These are phyloP conservation scores for Yarrowia osloensis DNA, from an alignment of 805 yeast genomes.

Conservation along the genomic window DNA sequence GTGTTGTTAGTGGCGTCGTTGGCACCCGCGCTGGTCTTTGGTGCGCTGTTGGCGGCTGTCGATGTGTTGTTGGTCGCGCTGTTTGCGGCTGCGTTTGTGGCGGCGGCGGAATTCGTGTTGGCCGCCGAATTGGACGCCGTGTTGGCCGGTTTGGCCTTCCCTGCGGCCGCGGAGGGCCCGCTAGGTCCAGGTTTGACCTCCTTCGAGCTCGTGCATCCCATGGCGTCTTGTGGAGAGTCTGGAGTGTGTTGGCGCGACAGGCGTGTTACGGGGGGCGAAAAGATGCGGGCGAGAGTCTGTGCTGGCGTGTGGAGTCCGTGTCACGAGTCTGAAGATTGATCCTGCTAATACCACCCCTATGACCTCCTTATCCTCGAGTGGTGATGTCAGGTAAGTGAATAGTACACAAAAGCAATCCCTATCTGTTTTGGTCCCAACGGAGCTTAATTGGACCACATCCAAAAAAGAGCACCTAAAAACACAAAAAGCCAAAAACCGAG, in stretches of 20 bases:
- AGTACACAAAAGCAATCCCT: conserved; percentile 9
- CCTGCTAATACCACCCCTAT: conserved; percentile 23
- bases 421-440: conserved; percentile 25
- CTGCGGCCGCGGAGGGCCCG: not conserved
- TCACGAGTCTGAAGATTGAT: conserved; percentile 2
- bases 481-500: not conserved
- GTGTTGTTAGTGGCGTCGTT: conserved; percentile 1
- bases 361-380: conserved; percentile 19
- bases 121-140: not conserved
- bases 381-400: not conserved
- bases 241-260: no score
- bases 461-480: not conserved
- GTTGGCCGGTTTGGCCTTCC: not conserved
- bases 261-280: no score
- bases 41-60: not conserved
- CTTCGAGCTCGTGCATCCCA: conserved; percentile 28
- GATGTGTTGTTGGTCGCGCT: not conserved
- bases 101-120: not conserved
- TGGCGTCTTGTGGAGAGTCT: not conserved
- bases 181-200: conserved; percentile 16
- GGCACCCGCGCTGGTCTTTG: not conserved
- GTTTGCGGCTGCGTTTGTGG: not conserved
- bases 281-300: not conserved
- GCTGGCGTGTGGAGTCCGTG: not conserved
- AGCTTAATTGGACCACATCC: conserved; percentile 8